phyloP scores from a whole-genome alignment of 2,329 filamentous ascomycete species.

The Colletotrichum cereale region DNA sequence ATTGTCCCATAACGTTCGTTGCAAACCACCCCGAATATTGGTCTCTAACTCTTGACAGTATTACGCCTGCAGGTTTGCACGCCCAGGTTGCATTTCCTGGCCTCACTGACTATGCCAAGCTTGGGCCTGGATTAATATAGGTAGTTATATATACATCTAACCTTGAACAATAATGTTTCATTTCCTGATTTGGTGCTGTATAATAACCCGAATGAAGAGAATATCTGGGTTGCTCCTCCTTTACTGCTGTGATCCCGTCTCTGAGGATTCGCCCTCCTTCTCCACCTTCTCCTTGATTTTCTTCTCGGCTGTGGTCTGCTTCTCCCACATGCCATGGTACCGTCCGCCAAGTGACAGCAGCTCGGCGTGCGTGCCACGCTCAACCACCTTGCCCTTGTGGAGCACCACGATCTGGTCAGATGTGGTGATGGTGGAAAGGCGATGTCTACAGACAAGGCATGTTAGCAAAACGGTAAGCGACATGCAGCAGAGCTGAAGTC shows the following conservation, averaged over 20 bases:
- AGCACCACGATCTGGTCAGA: slow-evolving; percentile 69
- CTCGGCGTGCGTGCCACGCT: slow-evolving; percentile 63
- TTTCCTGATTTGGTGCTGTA: background rate
- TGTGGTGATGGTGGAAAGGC: slow-evolving; percentile 68
- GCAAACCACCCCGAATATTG: too few relatives aligned
- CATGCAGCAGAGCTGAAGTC: too few relatives aligned
- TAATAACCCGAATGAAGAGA: too few relatives aligned
- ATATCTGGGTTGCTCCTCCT: background rate
- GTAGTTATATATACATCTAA: background rate
- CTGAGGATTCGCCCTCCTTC: slow-evolving; percentile 36
- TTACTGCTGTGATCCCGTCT: slow-evolving; percentile 32
- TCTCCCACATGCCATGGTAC: slow-evolving; percentile 67
- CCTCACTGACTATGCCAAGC: background rate
- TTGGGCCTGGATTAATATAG: background rate
- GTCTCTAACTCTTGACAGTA: too few relatives aligned
- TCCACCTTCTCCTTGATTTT: slow-evolving; percentile 41
- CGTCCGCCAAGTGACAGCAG: slow-evolving; percentile 59
- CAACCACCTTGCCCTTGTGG: slow-evolving; percentile 62
- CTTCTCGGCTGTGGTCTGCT: slow-evolving; percentile 60
- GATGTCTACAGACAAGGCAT: slow-evolving; percentile 54
- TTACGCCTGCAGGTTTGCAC: background rate
- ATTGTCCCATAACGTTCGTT: too few relatives aligned
- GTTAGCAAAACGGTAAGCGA: background rate
- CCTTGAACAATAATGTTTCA: background rate
- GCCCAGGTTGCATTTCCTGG: background rate